Evolutionary conservation across 2,329 filamentous ascomycete genomes (phyloP), one percentile per base, ranked within the genome.

Genomic region (Apiospora sp.): DNA sequence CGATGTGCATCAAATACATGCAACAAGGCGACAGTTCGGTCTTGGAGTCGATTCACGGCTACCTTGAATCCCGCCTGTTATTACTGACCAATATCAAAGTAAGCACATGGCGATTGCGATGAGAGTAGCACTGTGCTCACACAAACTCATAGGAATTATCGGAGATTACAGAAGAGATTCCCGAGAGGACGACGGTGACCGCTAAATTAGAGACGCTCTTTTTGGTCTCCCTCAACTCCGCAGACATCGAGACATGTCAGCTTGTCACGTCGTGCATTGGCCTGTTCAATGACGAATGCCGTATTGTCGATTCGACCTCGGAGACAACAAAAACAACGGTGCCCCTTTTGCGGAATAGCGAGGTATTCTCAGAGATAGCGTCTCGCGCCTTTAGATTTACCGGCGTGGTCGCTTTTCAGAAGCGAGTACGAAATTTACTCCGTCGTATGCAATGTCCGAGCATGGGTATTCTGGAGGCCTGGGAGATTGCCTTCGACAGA

Each of bases 381-480:
- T 91, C 90, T 1, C 88, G 87, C 58, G 87, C 86, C 1, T 93
- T 92, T 77, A 86, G 90, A 41, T 91, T 93, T 76, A 93, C 91
- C 10, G 91, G 91, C 0, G 81, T 92, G 10, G 91, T 93, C 14
- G 91, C 91, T 2, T 93, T 93, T 77, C 91, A 93, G 75, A 92
- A 92, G 77, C 86, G 91, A 54, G 86, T 91, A 44, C 87, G 91
- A 64, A 85, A 86, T 16, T 84, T 92, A 44, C 79, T 93, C 30
- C 84, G 90, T 34, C 87, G 87, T 68, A 88, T 92, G 83, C 86
- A 89, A 68, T 88, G 87, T 75, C 91, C 91, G 27, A 91, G 89
- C 14, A 83, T 85, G n/a, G 91, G 90, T n/a, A 92, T 93, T 70
- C 81, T 93, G 41, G 87, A 88, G 72, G 91, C 91, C 3, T 93